phyloP scores from a whole-genome alignment of 768 basidiomycete species.

The Leccinum obscurum region DNA sequence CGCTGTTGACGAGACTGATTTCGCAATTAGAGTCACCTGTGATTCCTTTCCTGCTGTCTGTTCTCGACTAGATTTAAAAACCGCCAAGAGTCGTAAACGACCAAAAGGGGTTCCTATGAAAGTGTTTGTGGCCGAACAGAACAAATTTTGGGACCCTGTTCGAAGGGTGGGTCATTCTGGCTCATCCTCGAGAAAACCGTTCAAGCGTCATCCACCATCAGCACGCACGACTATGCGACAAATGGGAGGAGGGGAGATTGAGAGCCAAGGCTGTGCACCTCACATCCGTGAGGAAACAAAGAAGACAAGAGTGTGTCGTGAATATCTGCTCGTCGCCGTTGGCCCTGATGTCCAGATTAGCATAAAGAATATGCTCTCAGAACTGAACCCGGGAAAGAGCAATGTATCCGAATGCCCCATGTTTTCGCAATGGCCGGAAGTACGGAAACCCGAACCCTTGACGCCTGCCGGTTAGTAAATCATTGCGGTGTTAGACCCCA shows the following conservation, averaged over 20 bases:
- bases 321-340: not conserved
- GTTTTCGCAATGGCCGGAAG: constrained; percentile 8
- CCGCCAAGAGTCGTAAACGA: not conserved
- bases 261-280: not conserved
- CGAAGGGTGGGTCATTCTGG: not conserved
- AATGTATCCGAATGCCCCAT: no score
- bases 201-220: not conserved
- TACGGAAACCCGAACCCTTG: constrained; percentile 1
- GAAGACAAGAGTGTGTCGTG: constrained; percentile 5
- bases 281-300: constrained; percentile 1
- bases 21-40: not conserved
- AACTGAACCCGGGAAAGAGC: not conserved
- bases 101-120: not conserved
- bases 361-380: constrained; percentile 1
- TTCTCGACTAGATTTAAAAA: constrained; percentile 1
- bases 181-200: not conserved
- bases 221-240: constrained; percentile 4
- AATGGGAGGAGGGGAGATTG: not conserved
- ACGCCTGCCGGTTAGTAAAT: constrained; percentile 12
- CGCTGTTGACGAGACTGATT: not conserved
- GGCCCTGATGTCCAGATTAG: constrained; percentile 3
- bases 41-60: fast-evolving
- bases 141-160: not conserved
- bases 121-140: not conserved
- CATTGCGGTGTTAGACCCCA: no score